These are phyloP conservation scores for Pichia sp. DNA, from an alignment of 1,139 yeast genomes.

Conservation along the genomic window DNA sequence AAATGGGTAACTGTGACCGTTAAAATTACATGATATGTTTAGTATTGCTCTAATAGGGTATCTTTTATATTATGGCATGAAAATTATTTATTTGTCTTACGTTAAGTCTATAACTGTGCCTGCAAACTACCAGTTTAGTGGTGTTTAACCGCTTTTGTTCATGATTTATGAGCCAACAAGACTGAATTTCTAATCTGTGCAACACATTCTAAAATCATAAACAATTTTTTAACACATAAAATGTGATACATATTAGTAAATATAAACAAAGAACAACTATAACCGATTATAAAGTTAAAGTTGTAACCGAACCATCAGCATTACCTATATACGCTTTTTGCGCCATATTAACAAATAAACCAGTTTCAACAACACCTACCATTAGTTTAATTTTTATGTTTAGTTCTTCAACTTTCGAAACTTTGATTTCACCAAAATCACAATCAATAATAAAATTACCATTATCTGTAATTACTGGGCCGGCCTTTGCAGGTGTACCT, in stretches of 20 bases:
- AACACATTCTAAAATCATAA: too few species aligned
- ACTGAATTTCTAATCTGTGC: too few species aligned
- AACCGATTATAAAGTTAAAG: conserved; percentile 11
- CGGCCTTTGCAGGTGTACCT: conserved; percentile 92
- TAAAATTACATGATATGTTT: not conserved
- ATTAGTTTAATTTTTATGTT: conserved; percentile 62
- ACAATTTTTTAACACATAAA: too few species aligned
- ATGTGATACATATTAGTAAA: not conserved
- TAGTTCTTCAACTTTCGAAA: conserved; percentile 47
- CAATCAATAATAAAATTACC: conserved; percentile 92
- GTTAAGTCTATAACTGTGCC: too few species aligned
- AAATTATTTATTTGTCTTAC: too few species aligned
- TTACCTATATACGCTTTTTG: conserved; percentile 81
- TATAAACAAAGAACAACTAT: not conserved
- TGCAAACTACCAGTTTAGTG: too few species aligned
- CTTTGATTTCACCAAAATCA: conserved; percentile 72
- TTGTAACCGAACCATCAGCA: conserved; percentile 27
- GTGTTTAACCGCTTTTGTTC: too few species aligned
- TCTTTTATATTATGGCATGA: too few species aligned
- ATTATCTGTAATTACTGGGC: conserved; percentile 97
- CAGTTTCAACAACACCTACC: conserved; percentile 97
- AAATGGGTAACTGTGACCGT: not conserved
- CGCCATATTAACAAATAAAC: conserved; percentile 74
- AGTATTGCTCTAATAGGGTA: not conserved
- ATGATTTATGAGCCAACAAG: too few species aligned